phyloP scores from a whole-genome alignment of 2,329 filamentous ascomycete genomes.

The Alternaria metachromatica region DNA sequence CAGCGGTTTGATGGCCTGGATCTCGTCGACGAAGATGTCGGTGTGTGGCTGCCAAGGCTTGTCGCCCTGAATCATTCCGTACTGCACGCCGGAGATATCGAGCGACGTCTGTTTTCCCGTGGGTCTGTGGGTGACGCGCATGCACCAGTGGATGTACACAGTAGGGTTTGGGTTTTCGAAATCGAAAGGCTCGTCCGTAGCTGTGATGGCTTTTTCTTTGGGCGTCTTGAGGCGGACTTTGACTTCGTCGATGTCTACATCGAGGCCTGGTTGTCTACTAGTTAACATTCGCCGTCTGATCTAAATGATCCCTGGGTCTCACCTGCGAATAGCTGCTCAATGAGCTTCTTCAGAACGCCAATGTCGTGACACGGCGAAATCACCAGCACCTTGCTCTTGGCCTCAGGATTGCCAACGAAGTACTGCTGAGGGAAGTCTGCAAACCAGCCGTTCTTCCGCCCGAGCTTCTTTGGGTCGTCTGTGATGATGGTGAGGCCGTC shows the following conservation, averaged over 20 bases:
- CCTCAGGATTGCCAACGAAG: not conserved
- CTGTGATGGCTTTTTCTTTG: not conserved
- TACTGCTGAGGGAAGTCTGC: not conserved
- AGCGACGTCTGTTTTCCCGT: conserved; percentile 7
- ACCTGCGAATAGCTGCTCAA: conserved; percentile 9
- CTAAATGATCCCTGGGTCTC: not conserved
- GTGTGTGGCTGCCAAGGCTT: not conserved
- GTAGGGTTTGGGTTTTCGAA: not conserved
- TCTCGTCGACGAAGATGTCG: not conserved
- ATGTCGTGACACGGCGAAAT: conserved; percentile 5
- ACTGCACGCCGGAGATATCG: conserved; percentile 6
- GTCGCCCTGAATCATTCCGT: not conserved
- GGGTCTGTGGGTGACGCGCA: conserved; percentile 2
- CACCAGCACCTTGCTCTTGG: not conserved
- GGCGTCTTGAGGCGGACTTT: not conserved
- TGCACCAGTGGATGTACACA: conserved; percentile 1
- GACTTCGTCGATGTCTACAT: conserved; percentile 9
- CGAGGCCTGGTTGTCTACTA: not conserved
- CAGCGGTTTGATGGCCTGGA: not conserved
- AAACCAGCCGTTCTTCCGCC: conserved; percentile 5
- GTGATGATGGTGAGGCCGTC: not conserved
- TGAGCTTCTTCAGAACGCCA: conserved; percentile 1
- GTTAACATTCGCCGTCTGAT: not conserved
- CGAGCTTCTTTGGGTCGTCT: not conserved
- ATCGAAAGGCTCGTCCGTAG: not conserved